A percentile compares a stretch with the other conserved stretches of the same genome.
Conservation (phyloP, 1,139 yeast species). For the Nadsonia commutata region DNA sequence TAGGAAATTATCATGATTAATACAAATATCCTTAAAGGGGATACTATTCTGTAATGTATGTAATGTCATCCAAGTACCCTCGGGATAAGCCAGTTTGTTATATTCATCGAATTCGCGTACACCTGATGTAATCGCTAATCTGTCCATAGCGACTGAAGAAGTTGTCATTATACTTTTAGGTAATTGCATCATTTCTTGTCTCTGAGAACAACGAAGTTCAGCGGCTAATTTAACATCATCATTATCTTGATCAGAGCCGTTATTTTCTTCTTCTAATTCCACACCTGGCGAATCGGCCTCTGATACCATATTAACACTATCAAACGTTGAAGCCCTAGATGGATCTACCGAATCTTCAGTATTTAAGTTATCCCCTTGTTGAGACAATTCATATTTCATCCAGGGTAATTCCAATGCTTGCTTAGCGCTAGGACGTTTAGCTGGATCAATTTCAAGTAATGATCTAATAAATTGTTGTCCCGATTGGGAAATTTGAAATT, state of each 20-base stretch:
- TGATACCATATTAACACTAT: constrained; percentile 1
- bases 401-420: constrained; percentile 63
- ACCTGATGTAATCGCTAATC: not conserved
- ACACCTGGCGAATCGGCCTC: not conserved
- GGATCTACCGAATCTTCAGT: constrained; percentile 10
- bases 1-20: constrained; percentile 21
- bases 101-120: not conserved
- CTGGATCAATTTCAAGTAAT: constrained; percentile 63
- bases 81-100: not conserved
- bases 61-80: constrained; percentile 14
- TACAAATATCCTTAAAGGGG: constrained; percentile 33
- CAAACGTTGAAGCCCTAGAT: not conserved
- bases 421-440: constrained; percentile 50
- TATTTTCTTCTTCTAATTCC: constrained; percentile 16
- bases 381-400: constrained; percentile 26
- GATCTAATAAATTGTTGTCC: constrained; percentile 54
- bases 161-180: not conserved
- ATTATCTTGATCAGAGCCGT: constrained; percentile 11
- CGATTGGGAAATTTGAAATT: constrained; percentile 46
- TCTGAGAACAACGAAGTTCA: constrained; percentile 12
- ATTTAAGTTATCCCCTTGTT: not conserved
- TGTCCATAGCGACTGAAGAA: not conserved
- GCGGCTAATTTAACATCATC: constrained; percentile 14
- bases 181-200: not conserved
- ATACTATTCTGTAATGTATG: constrained; percentile 29